Base-by-base conservation (phyloP, 2,329 filamentous ascomycete species). In the Aspergillus persii region DNA sequence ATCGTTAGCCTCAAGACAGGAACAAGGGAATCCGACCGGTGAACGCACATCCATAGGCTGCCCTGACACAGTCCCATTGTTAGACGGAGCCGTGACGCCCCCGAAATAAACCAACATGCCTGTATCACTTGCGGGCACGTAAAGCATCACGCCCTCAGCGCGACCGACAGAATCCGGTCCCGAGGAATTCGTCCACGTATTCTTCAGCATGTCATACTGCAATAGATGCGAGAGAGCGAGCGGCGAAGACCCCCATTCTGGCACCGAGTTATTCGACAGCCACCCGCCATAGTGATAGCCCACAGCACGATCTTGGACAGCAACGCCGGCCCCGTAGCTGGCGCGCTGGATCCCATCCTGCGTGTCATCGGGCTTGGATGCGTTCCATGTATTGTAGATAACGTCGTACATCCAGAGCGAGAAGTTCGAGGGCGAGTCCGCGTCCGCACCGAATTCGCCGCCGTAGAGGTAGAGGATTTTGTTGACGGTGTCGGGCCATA, bases 391-490 rank as follows among this genome's bases (percentile, higher is more conserved):
- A 12, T 41, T 41, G 36, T 41, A 41, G 15, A 41, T 12, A 2
- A 15, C 36, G 15, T 41, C 36, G 15, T 41, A 41, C 36, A 41
- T 41, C 36, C 36, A 41, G 15, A 41, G n/a, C 36, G 36, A n/a
- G 15, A 41, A 41, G 36, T 41, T 41, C 1, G 12, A 5, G 15
- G 36, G 30, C 30, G 30, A 41, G 36, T 41, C 15, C 7, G 12
- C 36, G 2, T 41, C 12, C 12, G 15, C 12, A 15, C 12, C 36
- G 4, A 41, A 41, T 41, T 41, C 36, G 36, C 56, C 56, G 12
- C 56, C 56, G 47, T 58, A 58, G 46, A 54, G 56, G 15, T 58
- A 58, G 8, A 58, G 33, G 29, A 58, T 33, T n/a, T 54, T 54
- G 52, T 58, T 58, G 27, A 58, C 51, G 9, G 56, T 44, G 33